These are phyloP conservation scores for Arabidopsis lyrata DNA, from an alignment of 441 rosid genomes.

Conservation along the genomic window DNA sequence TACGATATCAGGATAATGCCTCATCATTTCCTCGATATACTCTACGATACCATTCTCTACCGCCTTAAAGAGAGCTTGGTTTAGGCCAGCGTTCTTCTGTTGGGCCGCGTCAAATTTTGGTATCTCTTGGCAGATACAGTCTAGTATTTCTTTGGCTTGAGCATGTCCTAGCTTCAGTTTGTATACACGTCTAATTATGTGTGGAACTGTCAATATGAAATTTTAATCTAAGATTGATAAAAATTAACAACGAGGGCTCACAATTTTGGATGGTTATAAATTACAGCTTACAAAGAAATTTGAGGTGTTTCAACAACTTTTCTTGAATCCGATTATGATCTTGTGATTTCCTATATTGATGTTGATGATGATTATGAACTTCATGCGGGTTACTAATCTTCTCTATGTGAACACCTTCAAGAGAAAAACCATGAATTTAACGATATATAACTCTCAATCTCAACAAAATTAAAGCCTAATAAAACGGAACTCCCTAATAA, in stretches of 20 bases:
- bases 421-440: constrained; percentile 10
- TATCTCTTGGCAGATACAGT: constrained; percentile 56
- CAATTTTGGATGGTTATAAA: not conserved
- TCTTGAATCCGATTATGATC: constrained; percentile 34
- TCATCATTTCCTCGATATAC: constrained; percentile 58
- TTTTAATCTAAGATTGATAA: not conserved
- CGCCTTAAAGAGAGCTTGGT: constrained; percentile 61
- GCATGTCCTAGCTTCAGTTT: constrained; percentile 58
- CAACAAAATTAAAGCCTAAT: not conserved
- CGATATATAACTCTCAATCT: not conserved
- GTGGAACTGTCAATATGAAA: constrained; percentile 51
- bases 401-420: constrained; percentile 53
- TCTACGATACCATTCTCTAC: constrained; percentile 67
- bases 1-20: constrained; percentile 59
- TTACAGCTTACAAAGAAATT: constrained; percentile 53
- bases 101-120: constrained; percentile 47
- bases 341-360: constrained; percentile 42
- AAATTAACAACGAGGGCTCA: not conserved
- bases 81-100: constrained; percentile 46
- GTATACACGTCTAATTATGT: constrained; percentile 47
- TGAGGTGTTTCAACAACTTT: constrained; percentile 47
- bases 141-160: constrained; percentile 58
- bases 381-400: constrained; percentile 40
- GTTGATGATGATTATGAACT: constrained; percentile 38
- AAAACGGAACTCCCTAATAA: not conserved